Evolutionary conservation across 2,329 filamentous ascomycete species (phyloP).

Genomic region (Akanthomyces uredinophilus): DNA sequence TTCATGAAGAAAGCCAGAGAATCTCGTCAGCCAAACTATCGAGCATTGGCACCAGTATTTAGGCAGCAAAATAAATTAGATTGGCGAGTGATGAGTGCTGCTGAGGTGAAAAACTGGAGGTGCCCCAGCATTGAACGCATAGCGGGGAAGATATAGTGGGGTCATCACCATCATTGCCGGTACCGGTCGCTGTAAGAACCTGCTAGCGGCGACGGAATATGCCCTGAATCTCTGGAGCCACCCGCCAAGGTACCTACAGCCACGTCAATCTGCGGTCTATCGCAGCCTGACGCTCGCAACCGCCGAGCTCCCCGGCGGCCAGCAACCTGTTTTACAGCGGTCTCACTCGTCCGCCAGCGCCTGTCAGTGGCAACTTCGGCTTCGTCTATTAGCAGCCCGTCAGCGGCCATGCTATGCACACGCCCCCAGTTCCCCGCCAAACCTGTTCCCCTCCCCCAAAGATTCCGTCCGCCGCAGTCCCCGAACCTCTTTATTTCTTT

Average conservation of each 20-base stretch:
- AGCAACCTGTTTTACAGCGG: neutral
- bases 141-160: slow-evolving; percentile 8
- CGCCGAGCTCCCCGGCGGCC: slow-evolving; percentile 1
- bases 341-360: neutral
- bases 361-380: neutral
- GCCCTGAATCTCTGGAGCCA: neutral
- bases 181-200: neutral
- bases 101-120: slow-evolving; percentile 5
- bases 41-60: neutral
- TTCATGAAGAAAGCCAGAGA: neutral
- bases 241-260: neutral
- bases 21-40: neutral
- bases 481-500: neutral
- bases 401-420: neutral
- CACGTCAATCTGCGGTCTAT: no score
- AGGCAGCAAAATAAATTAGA: neutral
- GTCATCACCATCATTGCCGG: neutral
- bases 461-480: neutral
- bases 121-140: slow-evolving; percentile 1
- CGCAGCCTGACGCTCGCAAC: neutral
- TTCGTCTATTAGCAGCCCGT: neutral
- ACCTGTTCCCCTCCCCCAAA: neutral
- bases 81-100: neutral
- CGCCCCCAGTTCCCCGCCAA: slow-evolving; percentile 10
- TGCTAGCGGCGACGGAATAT: neutral